These are phyloP conservation scores for Acanthamoeba healyi DNA, from an alignment of 208 protist species.

Conservation along the genomic window DNA sequence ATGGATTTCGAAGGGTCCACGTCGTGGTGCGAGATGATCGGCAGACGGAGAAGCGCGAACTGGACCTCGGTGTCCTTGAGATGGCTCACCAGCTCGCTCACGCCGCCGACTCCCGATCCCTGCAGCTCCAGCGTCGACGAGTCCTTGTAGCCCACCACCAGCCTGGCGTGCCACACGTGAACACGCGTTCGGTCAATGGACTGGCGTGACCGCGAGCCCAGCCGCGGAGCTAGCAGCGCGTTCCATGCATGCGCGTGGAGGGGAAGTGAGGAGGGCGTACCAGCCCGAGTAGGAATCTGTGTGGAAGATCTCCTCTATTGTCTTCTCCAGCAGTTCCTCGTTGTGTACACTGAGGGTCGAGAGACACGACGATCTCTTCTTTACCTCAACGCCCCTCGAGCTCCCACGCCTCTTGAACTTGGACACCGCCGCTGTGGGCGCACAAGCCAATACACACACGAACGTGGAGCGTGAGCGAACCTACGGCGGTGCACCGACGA, in stretches of 20 bases:
- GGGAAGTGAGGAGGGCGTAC: background rate
- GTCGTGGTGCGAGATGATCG: slow-evolving; percentile 17
- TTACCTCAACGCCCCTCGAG: slow-evolving; percentile 21
- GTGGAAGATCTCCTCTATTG: slow-evolving; percentile 58
- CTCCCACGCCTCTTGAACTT: slow-evolving; percentile 48
- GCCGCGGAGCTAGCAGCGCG: too few relatives aligned
- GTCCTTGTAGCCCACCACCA: slow-evolving; percentile 62
- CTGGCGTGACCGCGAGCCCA: too few relatives aligned
- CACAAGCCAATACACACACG: background rate
- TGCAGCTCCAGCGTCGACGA: slow-evolving; percentile 16
- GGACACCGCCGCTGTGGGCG: slow-evolving; percentile 12
- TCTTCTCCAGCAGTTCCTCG: slow-evolving; percentile 52
- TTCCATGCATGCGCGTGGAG: background rate
- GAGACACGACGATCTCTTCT: slow-evolving; percentile 55
- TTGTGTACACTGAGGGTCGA: slow-evolving; percentile 28
- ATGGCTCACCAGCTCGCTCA: slow-evolving; percentile 43
- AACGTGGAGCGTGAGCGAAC: too few relatives aligned
- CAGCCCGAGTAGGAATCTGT: slow-evolving; percentile 54
- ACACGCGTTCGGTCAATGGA: too few relatives aligned
- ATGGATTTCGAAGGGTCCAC: slow-evolving; percentile 60
- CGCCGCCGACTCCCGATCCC: slow-evolving; percentile 25
- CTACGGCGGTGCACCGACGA: too few relatives aligned
- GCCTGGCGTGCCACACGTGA: background rate
- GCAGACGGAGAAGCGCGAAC: slow-evolving; percentile 71
- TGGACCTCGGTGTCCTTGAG: slow-evolving; percentile 76